These are phyloP conservation scores for Pseudogymnoascus destructans DNA, from an alignment of 2,329 filamentous ascomycete species.

Conservation along the genomic window DNA sequence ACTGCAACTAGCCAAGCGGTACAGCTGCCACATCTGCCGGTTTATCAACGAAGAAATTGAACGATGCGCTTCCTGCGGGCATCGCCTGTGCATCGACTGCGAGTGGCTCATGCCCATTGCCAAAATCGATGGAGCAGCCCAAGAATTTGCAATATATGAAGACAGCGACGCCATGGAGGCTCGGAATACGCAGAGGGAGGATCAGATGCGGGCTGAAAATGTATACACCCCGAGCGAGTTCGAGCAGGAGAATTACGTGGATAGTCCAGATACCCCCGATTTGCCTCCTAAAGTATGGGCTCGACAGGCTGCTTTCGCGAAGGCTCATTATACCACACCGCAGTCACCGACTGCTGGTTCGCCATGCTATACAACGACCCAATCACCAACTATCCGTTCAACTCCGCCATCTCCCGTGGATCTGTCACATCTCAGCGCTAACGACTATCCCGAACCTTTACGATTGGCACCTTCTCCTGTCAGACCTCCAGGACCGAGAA, in stretches of 20 bases:
- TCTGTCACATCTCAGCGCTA: neutral
- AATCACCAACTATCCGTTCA: neutral
- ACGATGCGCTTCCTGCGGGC: constrained; percentile 37
- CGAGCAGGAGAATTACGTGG: neutral
- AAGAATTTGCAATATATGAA: neutral
- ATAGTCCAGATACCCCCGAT: neutral
- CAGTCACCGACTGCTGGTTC: neutral
- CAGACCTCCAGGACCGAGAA: neutral
- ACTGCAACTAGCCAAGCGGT: neutral
- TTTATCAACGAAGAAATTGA: constrained; percentile 28
- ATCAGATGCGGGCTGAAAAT: neutral
- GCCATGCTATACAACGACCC: neutral
- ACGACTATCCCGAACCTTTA: neutral
- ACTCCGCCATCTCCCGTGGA: neutral
- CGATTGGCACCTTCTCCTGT: neutral
- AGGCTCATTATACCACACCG: neutral
- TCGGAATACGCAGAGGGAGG: neutral
- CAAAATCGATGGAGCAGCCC: neutral
- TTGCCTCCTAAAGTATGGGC: neutral
- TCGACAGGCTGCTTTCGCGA: neutral
- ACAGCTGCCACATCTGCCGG: constrained; percentile 38
- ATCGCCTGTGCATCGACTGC: constrained; percentile 38
- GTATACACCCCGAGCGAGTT: neutral
- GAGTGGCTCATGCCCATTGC: constrained; percentile 14
- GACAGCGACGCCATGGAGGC: neutral